These are phyloP conservation scores for Pleurotus tuber-regium DNA, from an alignment of 768 basidiomycete genomes.

Conservation along the genomic window DNA sequence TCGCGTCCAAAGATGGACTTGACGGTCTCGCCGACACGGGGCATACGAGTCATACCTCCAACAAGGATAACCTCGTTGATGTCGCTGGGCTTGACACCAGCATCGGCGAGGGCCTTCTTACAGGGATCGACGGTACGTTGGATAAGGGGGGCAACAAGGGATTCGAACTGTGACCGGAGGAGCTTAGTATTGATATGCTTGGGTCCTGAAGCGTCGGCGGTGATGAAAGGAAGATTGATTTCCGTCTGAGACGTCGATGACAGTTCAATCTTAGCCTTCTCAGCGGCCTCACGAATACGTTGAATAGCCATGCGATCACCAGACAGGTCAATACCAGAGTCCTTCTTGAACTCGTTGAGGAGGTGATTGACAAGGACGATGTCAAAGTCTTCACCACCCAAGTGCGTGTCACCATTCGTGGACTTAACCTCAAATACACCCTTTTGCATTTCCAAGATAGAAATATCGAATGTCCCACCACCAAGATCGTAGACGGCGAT, in stretches of 20 bases:
- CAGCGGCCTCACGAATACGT: constrained; percentile 97
- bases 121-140: constrained; percentile 92
- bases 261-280: constrained; percentile 99
- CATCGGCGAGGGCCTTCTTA: constrained; percentile 95
- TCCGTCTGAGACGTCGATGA: constrained; percentile 95
- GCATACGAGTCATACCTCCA: constrained; percentile 99
- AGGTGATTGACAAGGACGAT: constrained; percentile 84
- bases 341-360: constrained; percentile 92
- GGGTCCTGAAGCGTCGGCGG: constrained; percentile 90
- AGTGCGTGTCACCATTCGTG: constrained; percentile 98
- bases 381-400: constrained; percentile 97
- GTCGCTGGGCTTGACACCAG: constrained; percentile 88
- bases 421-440: constrained; percentile 99
- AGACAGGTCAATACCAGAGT: constrained; percentile 75
- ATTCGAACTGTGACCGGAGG: constrained; percentile 86
- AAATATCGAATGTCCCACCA: constrained; percentile 99
- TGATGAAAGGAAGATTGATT: constrained; percentile 97
- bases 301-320: constrained; percentile 96
- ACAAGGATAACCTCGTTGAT: constrained; percentile 97
- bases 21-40: constrained; percentile 90
- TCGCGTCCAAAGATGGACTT: constrained; percentile 94
- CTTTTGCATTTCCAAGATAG: constrained; percentile 98
- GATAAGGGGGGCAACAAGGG: constrained; percentile 77
- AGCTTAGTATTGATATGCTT: constrained; percentile 97
- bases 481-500: constrained; percentile 99